phyloP scores from a whole-genome alignment of 257 asterid genomes.

The Solanum bulbocastanum region DNA sequence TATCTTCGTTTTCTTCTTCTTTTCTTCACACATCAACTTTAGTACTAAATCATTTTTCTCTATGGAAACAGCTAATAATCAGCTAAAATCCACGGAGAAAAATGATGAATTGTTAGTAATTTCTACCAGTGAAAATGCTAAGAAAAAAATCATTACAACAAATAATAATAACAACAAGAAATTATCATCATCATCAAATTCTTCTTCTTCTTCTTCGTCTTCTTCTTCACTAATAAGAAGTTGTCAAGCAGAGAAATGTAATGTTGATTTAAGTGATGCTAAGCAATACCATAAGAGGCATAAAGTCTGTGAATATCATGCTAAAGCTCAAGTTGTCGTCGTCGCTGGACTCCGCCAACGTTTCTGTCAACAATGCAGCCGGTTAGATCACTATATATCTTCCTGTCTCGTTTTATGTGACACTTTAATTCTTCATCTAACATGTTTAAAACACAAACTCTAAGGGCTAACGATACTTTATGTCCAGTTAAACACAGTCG shows the following conservation, averaged over 20 bases:
- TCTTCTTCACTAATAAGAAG: constrained; percentile 17
- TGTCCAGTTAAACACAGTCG: not conserved
- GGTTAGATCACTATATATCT: constrained; percentile 14
- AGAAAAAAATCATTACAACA: constrained; percentile 18
- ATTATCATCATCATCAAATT: not conserved
- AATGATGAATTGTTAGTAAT: constrained; percentile 8
- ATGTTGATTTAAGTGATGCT: constrained; percentile 40
- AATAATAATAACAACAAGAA: constrained; percentile 11
- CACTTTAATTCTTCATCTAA: not conserved
- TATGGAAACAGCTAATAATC: not conserved
- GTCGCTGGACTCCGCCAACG: constrained; percentile 75
- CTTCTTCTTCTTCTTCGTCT: not conserved
- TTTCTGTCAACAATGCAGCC: constrained; percentile 89
- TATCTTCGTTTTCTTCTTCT: not conserved
- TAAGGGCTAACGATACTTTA: not conserved
- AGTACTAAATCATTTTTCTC: not conserved
- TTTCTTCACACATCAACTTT: not conserved
- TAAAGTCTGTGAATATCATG: constrained; percentile 56
- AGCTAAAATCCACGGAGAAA: constrained; percentile 7
- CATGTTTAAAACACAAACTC: not conserved
- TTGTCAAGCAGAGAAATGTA: constrained; percentile 61
- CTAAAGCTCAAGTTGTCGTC: constrained; percentile 47
- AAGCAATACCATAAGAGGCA: constrained; percentile 64
- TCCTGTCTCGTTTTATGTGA: not conserved
- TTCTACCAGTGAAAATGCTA: constrained; percentile 17